A percentile compares a stretch with the other conserved stretches of the same genome.
Evolutionary conservation across 148 eudicot genomes (phyloP).

Genomic region (Linanthus parryae): DNA sequence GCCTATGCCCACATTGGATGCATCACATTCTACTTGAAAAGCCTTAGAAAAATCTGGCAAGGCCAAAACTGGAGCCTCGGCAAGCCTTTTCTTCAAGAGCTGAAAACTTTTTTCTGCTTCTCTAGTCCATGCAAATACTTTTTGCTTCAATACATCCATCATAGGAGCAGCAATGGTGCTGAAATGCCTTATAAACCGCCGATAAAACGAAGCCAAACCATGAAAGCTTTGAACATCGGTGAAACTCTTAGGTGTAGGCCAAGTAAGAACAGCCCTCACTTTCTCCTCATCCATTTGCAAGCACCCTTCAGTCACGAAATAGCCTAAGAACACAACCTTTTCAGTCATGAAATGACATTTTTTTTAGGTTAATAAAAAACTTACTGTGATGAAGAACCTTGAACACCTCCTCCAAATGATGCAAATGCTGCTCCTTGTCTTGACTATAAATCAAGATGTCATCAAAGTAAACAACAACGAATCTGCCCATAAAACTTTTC

Average conservation of each 20-base stretch:
- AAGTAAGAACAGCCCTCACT: neutral
- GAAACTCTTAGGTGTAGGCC: neutral
- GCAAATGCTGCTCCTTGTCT: too few relatives aligned
- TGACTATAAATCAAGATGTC: too few relatives aligned
- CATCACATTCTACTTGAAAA: neutral
- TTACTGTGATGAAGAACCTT: neutral
- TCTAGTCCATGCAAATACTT: neutral
- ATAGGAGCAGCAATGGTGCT: neutral
- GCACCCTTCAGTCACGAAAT: neutral
- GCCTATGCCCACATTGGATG: neutral
- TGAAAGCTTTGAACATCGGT: neutral
- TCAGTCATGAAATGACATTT: neutral
- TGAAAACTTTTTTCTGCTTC: neutral
- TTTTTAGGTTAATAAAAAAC: neutral
- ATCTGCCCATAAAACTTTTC: too few relatives aligned
- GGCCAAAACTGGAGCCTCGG: neutral
- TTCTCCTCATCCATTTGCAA: neutral
- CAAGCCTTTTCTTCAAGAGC: too few relatives aligned
- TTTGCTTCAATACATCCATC: neutral
- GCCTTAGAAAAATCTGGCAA: neutral
- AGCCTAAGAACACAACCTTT: neutral
- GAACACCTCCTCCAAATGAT: too few relatives aligned
- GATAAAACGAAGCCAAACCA: constrained; percentile 2
- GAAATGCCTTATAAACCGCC: neutral
- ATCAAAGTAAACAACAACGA: too few relatives aligned